Evolutionary conservation across 495 filamentous ascomycete genomes (phyloP).

Genomic region (Lophium mytilinum): DNA sequence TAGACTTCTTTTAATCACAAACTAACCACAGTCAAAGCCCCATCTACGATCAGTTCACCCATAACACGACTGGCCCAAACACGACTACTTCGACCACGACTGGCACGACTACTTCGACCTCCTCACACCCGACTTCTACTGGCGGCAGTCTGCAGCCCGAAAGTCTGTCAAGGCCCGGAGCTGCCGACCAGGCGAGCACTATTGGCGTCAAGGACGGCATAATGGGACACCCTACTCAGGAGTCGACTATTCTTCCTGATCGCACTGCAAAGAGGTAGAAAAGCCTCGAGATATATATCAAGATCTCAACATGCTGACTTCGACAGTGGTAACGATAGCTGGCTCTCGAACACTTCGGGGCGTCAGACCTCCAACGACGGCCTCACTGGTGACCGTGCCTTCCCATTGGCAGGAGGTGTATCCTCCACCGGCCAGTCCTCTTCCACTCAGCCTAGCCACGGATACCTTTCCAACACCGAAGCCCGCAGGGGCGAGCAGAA

Average conservation of each 20-base stretch:
- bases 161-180: not conserved
- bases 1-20: not conserved
- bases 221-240: slow-evolving; percentile 17
- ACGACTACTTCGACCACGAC: slow-evolving; percentile 3
- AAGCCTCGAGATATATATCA: too few relatives aligned
- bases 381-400: slow-evolving; percentile 4
- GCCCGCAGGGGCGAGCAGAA: not conserved
- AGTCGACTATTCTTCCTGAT: not conserved
- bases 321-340: too few relatives aligned
- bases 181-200: slow-evolving; percentile 18
- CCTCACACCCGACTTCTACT: slow-evolving; percentile 6
- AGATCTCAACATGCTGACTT: too few relatives aligned
- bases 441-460: not conserved
- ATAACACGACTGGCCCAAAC: not conserved
- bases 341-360: not conserved
- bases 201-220: slow-evolving; percentile 32
- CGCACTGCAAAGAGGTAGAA: not conserved
- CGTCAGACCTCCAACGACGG: not conserved
- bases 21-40: not conserved
- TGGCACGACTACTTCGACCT: not conserved
- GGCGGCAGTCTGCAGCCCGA: too few relatives aligned
- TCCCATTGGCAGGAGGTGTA: slow-evolving; percentile 16
- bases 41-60: slow-evolving; percentile 17
- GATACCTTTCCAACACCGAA: not conserved
- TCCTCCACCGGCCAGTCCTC: not conserved